Evolutionary conservation across 225 moss, liverwort and hornwort genomes (phyloP).

Genomic region (Sphagnum contortum): DNA sequence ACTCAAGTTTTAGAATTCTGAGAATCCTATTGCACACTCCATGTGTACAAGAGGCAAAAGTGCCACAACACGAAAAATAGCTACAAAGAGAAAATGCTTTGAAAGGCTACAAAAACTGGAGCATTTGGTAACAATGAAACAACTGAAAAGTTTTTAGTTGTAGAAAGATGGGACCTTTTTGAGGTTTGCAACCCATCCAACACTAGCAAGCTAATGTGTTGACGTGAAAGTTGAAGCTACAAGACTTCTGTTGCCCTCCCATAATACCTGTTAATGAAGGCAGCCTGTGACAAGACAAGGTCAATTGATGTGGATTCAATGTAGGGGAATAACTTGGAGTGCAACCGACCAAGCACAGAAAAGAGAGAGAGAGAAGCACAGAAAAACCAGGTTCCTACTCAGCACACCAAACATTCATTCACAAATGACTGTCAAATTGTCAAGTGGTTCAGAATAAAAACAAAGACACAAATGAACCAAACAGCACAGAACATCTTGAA

Average conservation of each 20-base stretch:
- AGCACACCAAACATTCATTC: neutral
- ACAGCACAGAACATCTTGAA: neutral
- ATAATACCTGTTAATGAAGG: conserved; percentile 90
- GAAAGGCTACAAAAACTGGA: conserved; percentile 1
- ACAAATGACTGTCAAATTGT: neutral
- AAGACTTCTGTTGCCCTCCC: conserved; percentile 79
- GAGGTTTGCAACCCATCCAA: neutral
- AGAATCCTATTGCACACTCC: conserved; percentile 27
- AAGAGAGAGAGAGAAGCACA: no score
- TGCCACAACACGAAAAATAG: conserved; percentile 19
- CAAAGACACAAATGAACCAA: neutral
- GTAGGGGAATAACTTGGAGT: conserved; percentile 2
- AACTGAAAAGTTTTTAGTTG: neutral
- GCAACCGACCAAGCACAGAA: neutral
- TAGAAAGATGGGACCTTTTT: neutral
- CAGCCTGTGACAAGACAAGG: conserved; percentile 23
- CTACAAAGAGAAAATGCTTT: neutral
- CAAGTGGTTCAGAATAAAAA: neutral
- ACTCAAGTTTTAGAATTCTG: conserved; percentile 21
- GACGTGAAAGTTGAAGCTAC: conserved; percentile 20
- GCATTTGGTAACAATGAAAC: neutral
- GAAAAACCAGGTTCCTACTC: neutral
- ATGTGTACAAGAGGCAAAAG: conserved; percentile 17
- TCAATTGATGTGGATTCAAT: no score
- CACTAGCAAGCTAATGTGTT: neutral